Evolutionary conservation across 768 basidiomycete genomes (phyloP), one percentile per base, ranked within the genome.

Genomic region (Hericium coralloides): DNA sequence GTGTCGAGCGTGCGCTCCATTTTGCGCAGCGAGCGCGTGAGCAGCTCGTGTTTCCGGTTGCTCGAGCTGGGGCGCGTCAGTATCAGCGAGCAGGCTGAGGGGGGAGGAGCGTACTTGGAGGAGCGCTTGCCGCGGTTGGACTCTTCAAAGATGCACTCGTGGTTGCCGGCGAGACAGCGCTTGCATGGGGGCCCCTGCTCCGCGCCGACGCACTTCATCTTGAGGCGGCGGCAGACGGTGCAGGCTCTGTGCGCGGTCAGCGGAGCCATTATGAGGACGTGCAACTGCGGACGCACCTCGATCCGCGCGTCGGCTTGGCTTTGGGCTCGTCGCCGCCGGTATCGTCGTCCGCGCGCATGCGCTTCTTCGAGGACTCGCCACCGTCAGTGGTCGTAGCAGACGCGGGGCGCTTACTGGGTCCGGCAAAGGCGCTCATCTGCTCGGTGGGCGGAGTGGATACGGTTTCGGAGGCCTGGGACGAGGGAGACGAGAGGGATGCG

Each of bases 61-160:
- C 66, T 70, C 20, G 25, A 39, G 51, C 65, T 66, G 59, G 66
- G 59, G 65, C n/a, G 49, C 8, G 7, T 8, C 2, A 68, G 64
- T 65, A n/a, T 61, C 55, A 36, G 43, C n/a, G n/a, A 61, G 58
- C 45, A 51, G 31, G 52, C n/a, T 26, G 22, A 54, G 47, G n/a
- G 41, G 54, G 58, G 49, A 20, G 50, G 22, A 53, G n/a, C 79
- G 61, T 70, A 91, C 90, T 90, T 92, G 55, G 87, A 80, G 20
- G 88, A 83, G 12, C 91, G 83, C 69, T 95, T 95, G 43, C 97
- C 97, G 50, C 97, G 81, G 68, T 98, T 95, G 2, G 89, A 92
- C 69, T 98, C 95, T 73, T 98, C 94, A 60, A 99, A 98, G 47
- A 97, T 82, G 66, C 97, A 99, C 63, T 95, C 92, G 65, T 95